phyloP scores from a whole-genome alignment of 495 filamentous ascomycete species.

The Penicillium dipodomyicola region DNA sequence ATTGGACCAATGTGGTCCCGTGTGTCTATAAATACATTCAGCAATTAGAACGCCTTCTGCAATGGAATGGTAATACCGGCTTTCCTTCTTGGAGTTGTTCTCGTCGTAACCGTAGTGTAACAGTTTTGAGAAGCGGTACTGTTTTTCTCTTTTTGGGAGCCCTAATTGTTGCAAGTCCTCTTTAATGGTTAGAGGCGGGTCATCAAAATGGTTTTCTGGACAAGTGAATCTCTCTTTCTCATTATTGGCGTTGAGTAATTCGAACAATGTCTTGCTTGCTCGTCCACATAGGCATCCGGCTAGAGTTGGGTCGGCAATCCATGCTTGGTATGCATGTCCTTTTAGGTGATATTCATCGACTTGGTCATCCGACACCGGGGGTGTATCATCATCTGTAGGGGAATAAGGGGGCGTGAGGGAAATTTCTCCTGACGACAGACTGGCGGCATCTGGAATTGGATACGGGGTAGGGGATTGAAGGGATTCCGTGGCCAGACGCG shows the following conservation, averaged over 20 bases:
- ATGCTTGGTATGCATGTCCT: background rate
- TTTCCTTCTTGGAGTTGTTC: background rate
- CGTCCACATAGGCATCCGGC: background rate
- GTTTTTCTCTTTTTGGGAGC: background rate
- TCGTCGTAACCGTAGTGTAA: background rate
- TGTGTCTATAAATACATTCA: background rate
- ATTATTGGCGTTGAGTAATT: background rate
- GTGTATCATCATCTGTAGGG: background rate
- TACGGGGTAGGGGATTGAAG: background rate
- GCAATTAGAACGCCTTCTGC: background rate
- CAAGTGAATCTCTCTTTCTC: background rate
- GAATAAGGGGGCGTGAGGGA: no score
- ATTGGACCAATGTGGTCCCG: conserved; percentile 1
- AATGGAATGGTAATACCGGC: background rate
- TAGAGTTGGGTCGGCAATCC: background rate
- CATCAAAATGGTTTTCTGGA: background rate
- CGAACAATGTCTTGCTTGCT: background rate
- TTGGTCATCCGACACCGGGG: background rate
- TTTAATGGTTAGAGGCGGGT: background rate
- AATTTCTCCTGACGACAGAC: background rate
- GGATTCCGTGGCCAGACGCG: background rate
- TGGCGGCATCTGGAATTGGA: background rate
- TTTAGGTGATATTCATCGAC: background rate
- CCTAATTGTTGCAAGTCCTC: background rate
- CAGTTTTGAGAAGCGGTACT: background rate